Evolutionary conservation across 805 yeast species (phyloP).

Genomic region (Schizosaccharomyces octosporus): DNA sequence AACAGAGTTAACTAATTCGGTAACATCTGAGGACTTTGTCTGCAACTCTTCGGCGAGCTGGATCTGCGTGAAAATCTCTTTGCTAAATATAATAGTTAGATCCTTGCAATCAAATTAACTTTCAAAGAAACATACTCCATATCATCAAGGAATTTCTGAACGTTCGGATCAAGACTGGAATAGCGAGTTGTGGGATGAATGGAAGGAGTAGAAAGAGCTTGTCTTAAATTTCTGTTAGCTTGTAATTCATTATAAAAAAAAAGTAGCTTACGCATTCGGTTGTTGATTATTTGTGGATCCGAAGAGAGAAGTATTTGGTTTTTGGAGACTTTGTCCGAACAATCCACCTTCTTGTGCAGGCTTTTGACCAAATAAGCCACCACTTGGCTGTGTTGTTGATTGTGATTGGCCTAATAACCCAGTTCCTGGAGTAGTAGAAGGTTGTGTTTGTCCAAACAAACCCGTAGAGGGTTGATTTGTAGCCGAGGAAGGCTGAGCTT

Average conservation of each 20-base stretch:
- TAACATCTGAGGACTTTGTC: constrained; percentile 13
- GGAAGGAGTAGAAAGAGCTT: constrained; percentile 15
- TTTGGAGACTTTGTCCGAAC: too few relatives aligned
- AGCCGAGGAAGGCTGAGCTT: neutral
- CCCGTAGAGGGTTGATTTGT: neutral
- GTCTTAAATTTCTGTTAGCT: neutral
- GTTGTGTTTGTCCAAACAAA: too few relatives aligned
- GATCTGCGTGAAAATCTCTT: neutral
- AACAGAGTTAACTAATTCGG: constrained; percentile 21
- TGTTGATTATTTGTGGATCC: constrained; percentile 1
- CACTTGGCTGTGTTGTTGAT: neutral
- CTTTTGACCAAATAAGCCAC: constrained; percentile 6
- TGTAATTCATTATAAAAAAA: neutral
- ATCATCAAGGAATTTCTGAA: constrained; percentile 27
- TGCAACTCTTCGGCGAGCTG: neutral
- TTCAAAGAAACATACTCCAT: constrained; percentile 15
- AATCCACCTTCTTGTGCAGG: constrained; percentile 7
- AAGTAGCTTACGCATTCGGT: neutral
- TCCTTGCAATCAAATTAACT: neutral
- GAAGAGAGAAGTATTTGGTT: too few relatives aligned
- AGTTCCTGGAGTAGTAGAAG: too few relatives aligned
- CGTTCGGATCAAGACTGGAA: constrained; percentile 28
- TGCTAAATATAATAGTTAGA: neutral
- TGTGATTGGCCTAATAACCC: too few relatives aligned
- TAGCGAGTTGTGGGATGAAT: constrained; percentile 25